A percentile compares a stretch with the other conserved stretches of the same genome.
These are phyloP conservation scores for Beauveria scarabaeidicola DNA, from an alignment of 2,329 filamentous ascomycete species.

Conservation along the genomic window DNA sequence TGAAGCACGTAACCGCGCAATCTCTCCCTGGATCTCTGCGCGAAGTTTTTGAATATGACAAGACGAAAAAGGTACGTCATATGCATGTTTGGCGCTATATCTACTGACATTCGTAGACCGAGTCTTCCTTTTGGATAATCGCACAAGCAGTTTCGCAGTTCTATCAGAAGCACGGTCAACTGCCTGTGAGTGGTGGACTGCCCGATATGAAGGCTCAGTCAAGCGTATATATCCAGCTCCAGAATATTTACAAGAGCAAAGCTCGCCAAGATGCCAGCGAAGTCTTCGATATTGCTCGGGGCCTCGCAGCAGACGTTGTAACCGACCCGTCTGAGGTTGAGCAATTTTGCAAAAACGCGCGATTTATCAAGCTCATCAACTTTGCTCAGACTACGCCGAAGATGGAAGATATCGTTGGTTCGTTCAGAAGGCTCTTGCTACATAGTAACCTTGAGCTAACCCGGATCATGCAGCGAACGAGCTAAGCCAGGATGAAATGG, in stretches of 20 bases:
- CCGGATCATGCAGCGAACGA: constrained; percentile 38
- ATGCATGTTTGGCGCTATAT: not conserved
- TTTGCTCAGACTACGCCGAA: constrained; percentile 33
- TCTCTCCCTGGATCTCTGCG: constrained; percentile 60
- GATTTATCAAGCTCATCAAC: constrained; percentile 82
- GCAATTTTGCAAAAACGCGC: constrained; percentile 89
- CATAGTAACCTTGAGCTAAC: not conserved
- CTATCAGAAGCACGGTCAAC: constrained; percentile 58
- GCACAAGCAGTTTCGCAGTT: constrained; percentile 72
- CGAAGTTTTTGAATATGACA: constrained; percentile 67
- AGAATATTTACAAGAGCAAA: constrained; percentile 88
- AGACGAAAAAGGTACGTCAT: constrained; percentile 38
- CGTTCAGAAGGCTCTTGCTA: constrained; percentile 20
- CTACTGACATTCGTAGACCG: constrained; percentile 28
- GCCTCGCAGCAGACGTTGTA: constrained; percentile 36
- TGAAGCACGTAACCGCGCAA: constrained; percentile 72
- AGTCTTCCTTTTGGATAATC: constrained; percentile 78
- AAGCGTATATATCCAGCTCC: constrained; percentile 77
- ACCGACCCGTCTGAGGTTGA: constrained; percentile 72
- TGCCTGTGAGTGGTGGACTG: constrained; percentile 78
- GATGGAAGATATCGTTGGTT: constrained; percentile 48
- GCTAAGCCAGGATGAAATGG: constrained; percentile 44
- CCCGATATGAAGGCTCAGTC: constrained; percentile 98
- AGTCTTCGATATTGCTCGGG: constrained; percentile 57
- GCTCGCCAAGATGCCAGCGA: constrained; percentile 70